Conservation (phyloP, 768 basidiomycete genomes). For the Agaricus subrufescens region DNA sequence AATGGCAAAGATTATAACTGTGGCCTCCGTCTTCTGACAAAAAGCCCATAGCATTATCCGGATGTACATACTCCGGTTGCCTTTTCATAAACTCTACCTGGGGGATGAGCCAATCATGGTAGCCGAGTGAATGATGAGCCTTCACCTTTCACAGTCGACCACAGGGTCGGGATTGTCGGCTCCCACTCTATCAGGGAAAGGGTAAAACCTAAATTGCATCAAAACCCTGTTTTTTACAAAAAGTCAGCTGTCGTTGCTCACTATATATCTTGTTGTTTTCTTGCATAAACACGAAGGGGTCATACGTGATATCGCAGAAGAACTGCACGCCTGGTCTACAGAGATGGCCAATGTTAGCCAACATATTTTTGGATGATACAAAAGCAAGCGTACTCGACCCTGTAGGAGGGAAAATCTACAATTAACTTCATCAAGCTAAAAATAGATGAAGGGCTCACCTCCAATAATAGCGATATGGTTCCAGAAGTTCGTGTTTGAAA, state of each 20-base stretch:
- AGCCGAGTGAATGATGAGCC: conserved; percentile 1
- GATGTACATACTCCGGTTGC: conserved; percentile 56
- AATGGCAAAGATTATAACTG: conserved; percentile 69
- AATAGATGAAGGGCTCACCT: conserved; percentile 26
- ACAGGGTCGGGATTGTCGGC: conserved; percentile 77
- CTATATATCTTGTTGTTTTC: conserved; percentile 50
- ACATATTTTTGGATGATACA: background rate
- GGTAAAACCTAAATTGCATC: conserved; percentile 60
- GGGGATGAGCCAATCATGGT: background rate
- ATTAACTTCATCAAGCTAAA: conserved; percentile 3
- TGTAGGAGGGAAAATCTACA: conserved; percentile 17
- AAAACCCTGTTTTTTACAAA: background rate
- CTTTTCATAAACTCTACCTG: conserved; percentile 60
- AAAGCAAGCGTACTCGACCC: conserved; percentile 63
- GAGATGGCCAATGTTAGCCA: background rate
- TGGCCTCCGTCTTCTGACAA: conserved; percentile 66
- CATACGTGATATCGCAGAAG: conserved; percentile 72
- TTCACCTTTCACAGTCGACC: conserved; percentile 67
- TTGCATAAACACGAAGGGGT: conserved; percentile 81
- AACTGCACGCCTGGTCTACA: conserved; percentile 69
- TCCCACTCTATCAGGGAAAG: conserved; percentile 75
- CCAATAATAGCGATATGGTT: conserved; percentile 85
- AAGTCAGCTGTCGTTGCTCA: conserved; percentile 13
- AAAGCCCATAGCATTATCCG: conserved; percentile 68
- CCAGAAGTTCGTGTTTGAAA: conserved; percentile 72